Evolutionary conservation across 805 yeast species (phyloP).

Genomic region (Lipomyces sp.): DNA sequence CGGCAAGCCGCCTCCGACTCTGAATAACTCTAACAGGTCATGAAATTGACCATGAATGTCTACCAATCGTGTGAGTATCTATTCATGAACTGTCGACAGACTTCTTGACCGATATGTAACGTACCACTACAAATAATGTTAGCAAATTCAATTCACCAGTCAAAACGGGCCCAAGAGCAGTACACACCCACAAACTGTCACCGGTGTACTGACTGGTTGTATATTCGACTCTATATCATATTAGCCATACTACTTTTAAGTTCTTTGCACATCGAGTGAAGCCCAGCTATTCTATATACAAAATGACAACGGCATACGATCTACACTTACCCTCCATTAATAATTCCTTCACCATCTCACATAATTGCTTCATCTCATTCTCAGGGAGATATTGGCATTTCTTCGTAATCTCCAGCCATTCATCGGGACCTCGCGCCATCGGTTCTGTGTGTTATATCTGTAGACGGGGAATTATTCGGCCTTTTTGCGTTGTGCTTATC

Average conservation of each 20-base stretch:
- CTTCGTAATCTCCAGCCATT: slow-evolving; percentile 92
- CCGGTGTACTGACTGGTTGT: slow-evolving; percentile 92
- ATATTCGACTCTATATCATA: slow-evolving; percentile 70
- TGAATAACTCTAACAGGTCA: slow-evolving; percentile 85
- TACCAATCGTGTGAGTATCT: slow-evolving; percentile 14
- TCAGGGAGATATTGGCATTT: slow-evolving; percentile 89
- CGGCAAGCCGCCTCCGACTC: slow-evolving; percentile 93
- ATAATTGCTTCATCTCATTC: slow-evolving; percentile 91
- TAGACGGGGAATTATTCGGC: neutral
- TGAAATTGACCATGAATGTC: slow-evolving; percentile 99
- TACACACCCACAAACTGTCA: slow-evolving; percentile 75
- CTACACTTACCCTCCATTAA: slow-evolving; percentile 68
- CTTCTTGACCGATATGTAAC: neutral
- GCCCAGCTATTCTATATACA: neutral
- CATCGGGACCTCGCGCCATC: slow-evolving; percentile 74
- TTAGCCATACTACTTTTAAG: neutral
- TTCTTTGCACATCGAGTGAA: neutral
- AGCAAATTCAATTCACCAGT: neutral
- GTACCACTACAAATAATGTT: slow-evolving; percentile 21
- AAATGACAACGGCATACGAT: slow-evolving; percentile 3
- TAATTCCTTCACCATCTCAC: slow-evolving; percentile 92
- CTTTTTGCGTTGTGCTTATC: neutral
- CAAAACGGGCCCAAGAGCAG: neutral
- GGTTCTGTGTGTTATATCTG: neutral
- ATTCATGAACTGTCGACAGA: neutral